phyloP scores from a whole-genome alignment of 306 rosid genomes.

The Acacia crassicarpa region DNA sequence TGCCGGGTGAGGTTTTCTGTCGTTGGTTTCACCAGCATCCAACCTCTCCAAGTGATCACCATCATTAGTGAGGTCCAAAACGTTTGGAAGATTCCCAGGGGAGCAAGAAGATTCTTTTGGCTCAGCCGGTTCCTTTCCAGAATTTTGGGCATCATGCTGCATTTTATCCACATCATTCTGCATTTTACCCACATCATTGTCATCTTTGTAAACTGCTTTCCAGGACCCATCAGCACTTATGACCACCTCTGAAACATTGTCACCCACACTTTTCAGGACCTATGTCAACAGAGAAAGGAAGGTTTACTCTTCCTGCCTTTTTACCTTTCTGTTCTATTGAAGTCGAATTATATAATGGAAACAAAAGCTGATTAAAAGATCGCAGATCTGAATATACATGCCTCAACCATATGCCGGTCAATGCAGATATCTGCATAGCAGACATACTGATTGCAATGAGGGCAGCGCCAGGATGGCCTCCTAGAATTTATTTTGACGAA shows the following conservation, averaged over 20 bases:
- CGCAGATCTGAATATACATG: slow-evolving; percentile 46
- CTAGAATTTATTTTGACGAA: slow-evolving; percentile 65
- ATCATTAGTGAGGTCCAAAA: slow-evolving; percentile 77
- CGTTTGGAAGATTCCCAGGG: slow-evolving; percentile 26
- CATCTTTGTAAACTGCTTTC: slow-evolving; percentile 63
- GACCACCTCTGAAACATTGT: slow-evolving; percentile 64
- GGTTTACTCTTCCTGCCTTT: slow-evolving; percentile 10
- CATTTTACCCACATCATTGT: slow-evolving; percentile 39
- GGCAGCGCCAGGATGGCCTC: slow-evolving; percentile 98
- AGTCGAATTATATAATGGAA: slow-evolving; percentile 23
- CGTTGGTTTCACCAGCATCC: slow-evolving; percentile 42
- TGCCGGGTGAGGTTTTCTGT: slow-evolving; percentile 54
- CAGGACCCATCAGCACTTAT: slow-evolving; percentile 85
- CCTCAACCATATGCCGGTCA: slow-evolving; percentile 88
- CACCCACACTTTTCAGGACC: slow-evolving; percentile 79
- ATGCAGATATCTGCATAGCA: slow-evolving; percentile 72
- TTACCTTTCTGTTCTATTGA: background rate
- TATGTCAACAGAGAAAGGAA: slow-evolving; percentile 26
- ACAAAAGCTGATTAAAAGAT: slow-evolving; percentile 27
- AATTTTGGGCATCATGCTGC: slow-evolving; percentile 30
- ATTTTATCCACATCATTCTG: slow-evolving; percentile 40
- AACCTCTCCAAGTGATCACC: slow-evolving; percentile 48
- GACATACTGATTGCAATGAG: slow-evolving; percentile 82
- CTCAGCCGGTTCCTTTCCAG: slow-evolving; percentile 45
- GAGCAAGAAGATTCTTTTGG: slow-evolving; percentile 39